A percentile compares a stretch with the other conserved stretches of the same genome.
These are phyloP conservation scores for Ichthyophthirius multifiliis DNA, from an alignment of 169 alveolate species.

Conservation along the genomic window DNA sequence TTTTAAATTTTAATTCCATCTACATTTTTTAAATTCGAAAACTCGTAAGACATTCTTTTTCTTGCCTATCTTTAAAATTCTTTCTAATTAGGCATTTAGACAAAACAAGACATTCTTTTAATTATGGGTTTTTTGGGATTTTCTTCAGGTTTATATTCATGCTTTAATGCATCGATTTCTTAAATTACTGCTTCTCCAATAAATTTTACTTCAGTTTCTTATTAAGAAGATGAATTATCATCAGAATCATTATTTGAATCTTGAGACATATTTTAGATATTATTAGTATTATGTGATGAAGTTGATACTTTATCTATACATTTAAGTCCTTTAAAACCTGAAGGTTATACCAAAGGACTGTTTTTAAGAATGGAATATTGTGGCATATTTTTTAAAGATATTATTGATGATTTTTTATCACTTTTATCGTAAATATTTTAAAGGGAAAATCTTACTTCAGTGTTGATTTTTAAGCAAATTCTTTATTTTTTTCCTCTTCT, in stretches of 20 bases:
- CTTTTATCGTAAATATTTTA: not conserved
- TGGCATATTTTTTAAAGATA: not conserved
- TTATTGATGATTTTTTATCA: not conserved
- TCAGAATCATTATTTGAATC: not conserved
- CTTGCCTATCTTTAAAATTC: not conserved
- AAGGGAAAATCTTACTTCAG: not conserved
- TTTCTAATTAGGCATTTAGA: not conserved
- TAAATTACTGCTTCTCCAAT: not conserved
- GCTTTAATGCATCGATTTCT: not conserved
- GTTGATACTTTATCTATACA: not conserved
- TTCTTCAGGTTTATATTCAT: not conserved
- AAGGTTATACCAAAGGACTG: not conserved
- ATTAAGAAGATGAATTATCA: not conserved
- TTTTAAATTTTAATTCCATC: no score
- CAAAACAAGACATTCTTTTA: not conserved
- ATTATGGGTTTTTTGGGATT: not conserved
- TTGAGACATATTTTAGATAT: not conserved
- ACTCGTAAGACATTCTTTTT: not conserved
- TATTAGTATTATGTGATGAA: not conserved
- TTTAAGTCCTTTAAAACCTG: not conserved
- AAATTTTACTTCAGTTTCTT: not conserved
- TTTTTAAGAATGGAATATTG: not conserved
- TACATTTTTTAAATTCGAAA: not conserved
- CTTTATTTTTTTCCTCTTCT: not conserved
- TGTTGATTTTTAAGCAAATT: not conserved